phyloP scores from a whole-genome alignment of 208 protist genomes.

The Balamuthia mandrillaris region DNA sequence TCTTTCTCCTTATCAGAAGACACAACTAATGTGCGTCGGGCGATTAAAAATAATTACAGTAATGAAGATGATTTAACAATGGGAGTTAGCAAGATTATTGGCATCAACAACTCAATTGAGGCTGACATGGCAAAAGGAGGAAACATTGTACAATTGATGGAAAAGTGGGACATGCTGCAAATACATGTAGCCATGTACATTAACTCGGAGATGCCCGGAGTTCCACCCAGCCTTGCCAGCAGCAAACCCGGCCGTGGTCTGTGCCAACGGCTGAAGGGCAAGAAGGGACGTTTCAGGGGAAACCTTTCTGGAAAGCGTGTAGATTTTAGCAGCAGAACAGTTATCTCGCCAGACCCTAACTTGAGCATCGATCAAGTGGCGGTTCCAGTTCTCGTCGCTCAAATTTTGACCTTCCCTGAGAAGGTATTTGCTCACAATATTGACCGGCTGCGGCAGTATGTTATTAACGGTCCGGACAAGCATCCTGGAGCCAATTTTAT shows the following conservation, averaged over 20 bases:
- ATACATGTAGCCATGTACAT: constrained; percentile 82
- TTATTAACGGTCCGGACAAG: constrained; percentile 92
- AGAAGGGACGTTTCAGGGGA: constrained; percentile 96
- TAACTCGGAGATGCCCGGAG: constrained; percentile 75
- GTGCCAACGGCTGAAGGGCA: constrained; percentile 97
- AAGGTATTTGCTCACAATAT: constrained; percentile 90
- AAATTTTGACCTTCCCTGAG: constrained; percentile 96
- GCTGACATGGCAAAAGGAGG: constrained; percentile 61
- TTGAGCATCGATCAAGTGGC: constrained; percentile 91
- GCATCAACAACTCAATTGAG: constrained; percentile 36
- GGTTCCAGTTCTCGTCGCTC: constrained; percentile 93
- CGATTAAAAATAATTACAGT: too few species aligned
- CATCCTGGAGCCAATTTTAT: constrained; percentile 95
- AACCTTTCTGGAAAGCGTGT: constrained; percentile 98
- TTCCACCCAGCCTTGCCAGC: constrained; percentile 41
- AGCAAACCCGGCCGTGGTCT: constrained; percentile 55
- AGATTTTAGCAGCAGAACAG: constrained; percentile 97
- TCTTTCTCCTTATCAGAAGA: constrained; percentile 3
- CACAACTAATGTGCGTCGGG: constrained; percentile 24
- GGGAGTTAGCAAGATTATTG: constrained; percentile 77
- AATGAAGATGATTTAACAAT: constrained; percentile 99
- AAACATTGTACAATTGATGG: constrained; percentile 71
- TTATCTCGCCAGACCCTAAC: constrained; percentile 99
- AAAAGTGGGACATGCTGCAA: constrained; percentile 96
- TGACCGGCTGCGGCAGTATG: constrained; percentile 80